Conservation (phyloP, 2,329 filamentous ascomycete genomes). For the Cladosporium austrohemisphaericum region DNA sequence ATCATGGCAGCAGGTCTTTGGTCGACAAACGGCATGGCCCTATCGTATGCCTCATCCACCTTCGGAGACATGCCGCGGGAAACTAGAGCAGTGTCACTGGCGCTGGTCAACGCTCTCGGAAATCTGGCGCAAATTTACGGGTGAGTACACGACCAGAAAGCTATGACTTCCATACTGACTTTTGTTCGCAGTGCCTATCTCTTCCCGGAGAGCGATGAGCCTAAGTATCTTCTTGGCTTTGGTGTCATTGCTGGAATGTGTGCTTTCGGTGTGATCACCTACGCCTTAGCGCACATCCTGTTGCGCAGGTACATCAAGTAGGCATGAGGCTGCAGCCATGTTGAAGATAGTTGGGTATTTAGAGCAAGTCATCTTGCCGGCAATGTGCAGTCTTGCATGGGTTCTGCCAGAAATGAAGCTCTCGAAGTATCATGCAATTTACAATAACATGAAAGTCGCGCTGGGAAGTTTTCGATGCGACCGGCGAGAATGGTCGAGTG, state of each 20-base stretch:
- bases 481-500: too few relatives aligned
- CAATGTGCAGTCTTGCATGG: too few relatives aligned
- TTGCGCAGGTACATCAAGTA: slow-evolving; percentile 9
- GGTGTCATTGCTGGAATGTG: slow-evolving; percentile 18
- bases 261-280: slow-evolving; percentile 9
- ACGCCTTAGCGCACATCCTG: slow-evolving; percentile 6
- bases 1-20: slow-evolving; percentile 55
- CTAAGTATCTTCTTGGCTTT: slow-evolving; percentile 49
- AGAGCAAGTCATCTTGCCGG: too few relatives aligned
- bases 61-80: slow-evolving; percentile 49
- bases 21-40: slow-evolving; percentile 50
- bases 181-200: slow-evolving; percentile 38
- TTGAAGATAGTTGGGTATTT: too few relatives aligned
- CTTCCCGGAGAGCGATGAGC: slow-evolving; percentile 48
- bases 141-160: too few relatives aligned
- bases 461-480: too few relatives aligned
- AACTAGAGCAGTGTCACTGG: slow-evolving; percentile 50
- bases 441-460: too few relatives aligned
- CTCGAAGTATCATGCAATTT: too few relatives aligned
- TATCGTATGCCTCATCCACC: slow-evolving; percentile 52
- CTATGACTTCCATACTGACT: too few relatives aligned
- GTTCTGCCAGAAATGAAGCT: too few relatives aligned
- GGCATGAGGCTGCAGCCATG: too few relatives aligned
- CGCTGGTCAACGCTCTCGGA: slow-evolving; percentile 52
- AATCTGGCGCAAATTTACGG: slow-evolving; percentile 57